Evolutionary conservation across 2,329 filamentous ascomycete genomes (phyloP).

Genomic region (Tolypocladium sp.): DNA sequence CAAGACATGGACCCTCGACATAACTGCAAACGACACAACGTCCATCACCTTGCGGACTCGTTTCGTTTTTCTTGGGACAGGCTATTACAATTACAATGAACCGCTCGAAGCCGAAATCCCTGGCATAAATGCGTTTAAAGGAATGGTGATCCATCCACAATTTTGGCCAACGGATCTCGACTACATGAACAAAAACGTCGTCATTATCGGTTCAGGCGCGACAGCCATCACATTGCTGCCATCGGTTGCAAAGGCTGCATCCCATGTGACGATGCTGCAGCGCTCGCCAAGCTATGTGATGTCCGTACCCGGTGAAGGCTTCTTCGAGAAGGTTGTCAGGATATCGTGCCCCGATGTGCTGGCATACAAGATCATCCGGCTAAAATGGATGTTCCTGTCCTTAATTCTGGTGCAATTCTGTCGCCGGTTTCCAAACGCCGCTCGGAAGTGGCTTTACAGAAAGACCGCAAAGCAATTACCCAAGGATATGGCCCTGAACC

Average conservation of each 20-base stretch:
- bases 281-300: conserved; percentile 60
- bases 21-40: conserved; percentile 17
- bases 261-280: conserved; percentile 66
- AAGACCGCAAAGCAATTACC: conserved; percentile 41
- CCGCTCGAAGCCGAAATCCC: conserved; percentile 52
- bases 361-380: conserved; percentile 34
- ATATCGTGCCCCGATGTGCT: conserved; percentile 34
- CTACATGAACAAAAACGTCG: conserved; percentile 54
- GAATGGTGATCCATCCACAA: conserved; percentile 56
- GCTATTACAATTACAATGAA: conserved; percentile 63
- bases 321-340: conserved; percentile 23
- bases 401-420: conserved; percentile 30
- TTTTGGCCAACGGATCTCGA: conserved; percentile 63
- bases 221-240: conserved; percentile 70
- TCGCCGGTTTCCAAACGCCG: conserved; percentile 35
- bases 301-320: conserved; percentile 34
- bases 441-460: conserved; percentile 34
- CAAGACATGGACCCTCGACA: conserved; percentile 42
- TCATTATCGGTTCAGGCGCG: conserved; percentile 66
- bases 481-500: conserved; percentile 36
- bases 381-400: conserved; percentile 34
- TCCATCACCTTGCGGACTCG: conserved; percentile 27
- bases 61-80: conserved; percentile 47
- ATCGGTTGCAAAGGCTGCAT: conserved; percentile 51
- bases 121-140: conserved; percentile 55